Evolutionary conservation across 2,329 filamentous ascomycete genomes (phyloP).

Genomic region (Alternaria brassicae): DNA sequence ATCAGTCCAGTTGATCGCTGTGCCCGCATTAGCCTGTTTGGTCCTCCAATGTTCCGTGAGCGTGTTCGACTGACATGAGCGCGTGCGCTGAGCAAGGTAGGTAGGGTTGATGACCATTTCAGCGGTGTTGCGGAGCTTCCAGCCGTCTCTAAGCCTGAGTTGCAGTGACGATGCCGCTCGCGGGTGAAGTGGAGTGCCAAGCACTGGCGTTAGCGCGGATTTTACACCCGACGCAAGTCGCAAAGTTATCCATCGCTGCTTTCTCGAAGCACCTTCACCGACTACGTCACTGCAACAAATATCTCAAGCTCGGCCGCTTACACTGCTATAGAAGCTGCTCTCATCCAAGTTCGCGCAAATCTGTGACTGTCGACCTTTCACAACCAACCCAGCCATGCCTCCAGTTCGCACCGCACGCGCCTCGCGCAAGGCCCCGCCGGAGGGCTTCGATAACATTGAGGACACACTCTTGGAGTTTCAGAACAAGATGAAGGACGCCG

Average conservation of each 20-base stretch:
- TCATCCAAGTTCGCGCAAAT: not conserved
- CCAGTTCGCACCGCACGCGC: constrained; percentile 73
- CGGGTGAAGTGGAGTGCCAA: constrained; percentile 41
- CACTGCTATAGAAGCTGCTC: not conserved
- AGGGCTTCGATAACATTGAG: constrained; percentile 87
- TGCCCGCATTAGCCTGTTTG: constrained; percentile 28
- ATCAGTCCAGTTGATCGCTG: constrained; percentile 88
- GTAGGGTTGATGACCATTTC: constrained; percentile 85
- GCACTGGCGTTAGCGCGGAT: constrained; percentile 34
- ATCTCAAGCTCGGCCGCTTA: not conserved
- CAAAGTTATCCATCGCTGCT: constrained; percentile 22
- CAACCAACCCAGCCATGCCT: constrained; percentile 65
- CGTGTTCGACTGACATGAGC: constrained; percentile 54
- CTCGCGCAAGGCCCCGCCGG: constrained; percentile 82
- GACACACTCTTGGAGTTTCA: constrained; percentile 83
- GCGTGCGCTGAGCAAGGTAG: constrained; percentile 73
- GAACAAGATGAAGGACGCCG: constrained; percentile 94
- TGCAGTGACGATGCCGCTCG: constrained; percentile 44
- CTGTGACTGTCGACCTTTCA: not conserved
- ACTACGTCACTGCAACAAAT: not conserved
- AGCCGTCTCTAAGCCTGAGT: constrained; percentile 24
- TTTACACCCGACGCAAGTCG: constrained; percentile 23
- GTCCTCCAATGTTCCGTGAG: constrained; percentile 21
- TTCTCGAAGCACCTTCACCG: constrained; percentile 4
- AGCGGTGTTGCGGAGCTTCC: constrained; percentile 51